Evolutionary conservation across 2,329 filamentous ascomycete species (phyloP).

Genomic region (Colletotrichum spaethianum): DNA sequence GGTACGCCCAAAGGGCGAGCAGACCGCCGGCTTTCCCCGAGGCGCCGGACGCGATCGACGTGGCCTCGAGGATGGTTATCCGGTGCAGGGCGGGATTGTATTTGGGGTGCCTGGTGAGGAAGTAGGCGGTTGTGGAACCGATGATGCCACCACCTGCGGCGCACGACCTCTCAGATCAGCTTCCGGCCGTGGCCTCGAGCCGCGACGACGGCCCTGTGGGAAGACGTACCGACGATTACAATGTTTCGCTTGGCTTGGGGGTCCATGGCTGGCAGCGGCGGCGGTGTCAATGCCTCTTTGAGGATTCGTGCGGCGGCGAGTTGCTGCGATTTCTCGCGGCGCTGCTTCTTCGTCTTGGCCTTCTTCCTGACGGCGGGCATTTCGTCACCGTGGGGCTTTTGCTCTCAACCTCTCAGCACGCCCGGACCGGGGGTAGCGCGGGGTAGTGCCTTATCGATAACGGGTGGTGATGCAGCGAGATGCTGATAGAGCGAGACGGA

Average conservation of each 20-base stretch:
- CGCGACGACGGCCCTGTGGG: neutral
- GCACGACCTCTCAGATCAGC: slow-evolving; percentile 22
- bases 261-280: slow-evolving; percentile 33
- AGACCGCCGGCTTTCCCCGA: slow-evolving; percentile 96
- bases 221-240: slow-evolving; percentile 63
- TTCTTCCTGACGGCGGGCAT: slow-evolving; percentile 36
- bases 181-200: neutral
- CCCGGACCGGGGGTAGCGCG: neutral
- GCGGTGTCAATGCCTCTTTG: slow-evolving; percentile 16
- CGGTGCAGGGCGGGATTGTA: slow-evolving; percentile 82
- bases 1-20: slow-evolving; percentile 93
- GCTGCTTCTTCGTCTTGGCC: slow-evolving; percentile 23
- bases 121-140: slow-evolving; percentile 92
- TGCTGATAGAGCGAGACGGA: neutral
- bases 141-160: slow-evolving; percentile 88
- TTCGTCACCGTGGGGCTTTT: slow-evolving; percentile 34
- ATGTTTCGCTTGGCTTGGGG: slow-evolving; percentile 56
- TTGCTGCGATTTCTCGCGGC: slow-evolving; percentile 7
- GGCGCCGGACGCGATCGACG: slow-evolving; percentile 87
- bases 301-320: slow-evolving; percentile 9
- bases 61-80: slow-evolving; percentile 90
- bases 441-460: slow-evolving; percentile 40
- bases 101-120: slow-evolving; percentile 85
- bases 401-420: neutral
- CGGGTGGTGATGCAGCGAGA: neutral